Evolutionary conservation across 768 basidiomycete species (phyloP), one percentile per base, ranked within the genome.

Genomic region (Fomitopsis pulvina): DNA sequence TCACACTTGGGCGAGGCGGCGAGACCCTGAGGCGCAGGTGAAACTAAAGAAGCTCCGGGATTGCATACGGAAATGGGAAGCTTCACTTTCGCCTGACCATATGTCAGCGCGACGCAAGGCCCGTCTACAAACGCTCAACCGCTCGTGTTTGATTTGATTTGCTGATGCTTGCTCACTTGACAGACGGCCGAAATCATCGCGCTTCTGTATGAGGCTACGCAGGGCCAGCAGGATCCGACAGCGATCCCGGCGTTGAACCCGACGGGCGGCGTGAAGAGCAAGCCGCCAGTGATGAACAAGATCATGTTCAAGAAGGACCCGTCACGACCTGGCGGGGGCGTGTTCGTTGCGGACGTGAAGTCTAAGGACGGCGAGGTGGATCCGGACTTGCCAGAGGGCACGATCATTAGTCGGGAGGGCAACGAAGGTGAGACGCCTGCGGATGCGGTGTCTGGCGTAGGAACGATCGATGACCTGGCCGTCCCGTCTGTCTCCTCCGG

Each of bases 131-230:
- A 34, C 21, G 56, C 29, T 50, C 57, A 41, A 48, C 52, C 52
- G 40, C 40, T 37, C 50, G 16, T 40, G 2, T 29, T 21, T 14
- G 50, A n/a, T n/a, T n/a, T 11, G 56, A 18, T 12, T 18, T 50
- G 52, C 66, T 61, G 52, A 49, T 45, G 47, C 42, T 27, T 16
- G 51, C 42, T 16, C 45, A 18, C 16, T 55, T 47, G 44, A 58
- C 65, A 93, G 89, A 92, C 90, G 0, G 82, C 90, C 41, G 93
- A 97, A 68, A 94, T 95, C 49, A 95, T 96, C 57, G 77, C 87
- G 5, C 72, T 97, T 22, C 73, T 96, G 29, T 94, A 91, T 65
- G 92, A 94, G 68, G 91, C 93, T 11, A 95, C 94, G n/a, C 86
- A 89, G 64, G 85, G 85, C n/a, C 70, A 74, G 5, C 67, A 69